A percentile compares a stretch with the other conserved stretches of the same genome.
Evolutionary conservation across 2,329 filamentous ascomycete genomes (phyloP).

Genomic region (Cryphonectria radicalis): DNA sequence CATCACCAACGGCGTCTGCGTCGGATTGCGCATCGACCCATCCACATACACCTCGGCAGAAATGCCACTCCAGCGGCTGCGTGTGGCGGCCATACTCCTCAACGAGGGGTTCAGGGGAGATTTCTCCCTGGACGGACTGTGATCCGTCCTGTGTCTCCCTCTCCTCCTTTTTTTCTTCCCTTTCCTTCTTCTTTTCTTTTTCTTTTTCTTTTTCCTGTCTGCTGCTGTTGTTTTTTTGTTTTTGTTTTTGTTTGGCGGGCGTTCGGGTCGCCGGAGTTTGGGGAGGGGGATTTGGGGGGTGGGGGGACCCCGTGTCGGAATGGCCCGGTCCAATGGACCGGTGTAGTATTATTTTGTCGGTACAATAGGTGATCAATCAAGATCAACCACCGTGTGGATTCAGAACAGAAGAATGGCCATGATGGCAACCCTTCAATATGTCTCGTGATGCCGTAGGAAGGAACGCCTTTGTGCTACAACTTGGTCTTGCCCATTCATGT

Average conservation of each 20-base stretch:
- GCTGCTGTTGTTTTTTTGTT: not conserved
- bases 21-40: conserved; percentile 58
- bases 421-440: not conserved
- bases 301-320: not conserved
- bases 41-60: conserved; percentile 54
- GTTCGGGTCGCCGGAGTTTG: not conserved
- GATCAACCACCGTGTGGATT: not conserved
- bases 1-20: conserved; percentile 72
- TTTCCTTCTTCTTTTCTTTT: not conserved
- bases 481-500: not conserved
- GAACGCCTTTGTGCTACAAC: not conserved
- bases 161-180: not conserved
- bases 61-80: conserved; percentile 62
- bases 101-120: conserved; percentile 69
- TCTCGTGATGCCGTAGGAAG: not conserved
- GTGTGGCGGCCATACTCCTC: conserved; percentile 68
- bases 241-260: conserved; percentile 1
- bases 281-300: too few relatives aligned
- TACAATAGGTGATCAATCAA: not conserved
- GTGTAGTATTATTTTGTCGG: not conserved
- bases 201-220: not conserved
- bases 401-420: not conserved
- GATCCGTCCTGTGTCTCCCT: conserved; percentile 19
- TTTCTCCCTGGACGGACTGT: conserved; percentile 53
- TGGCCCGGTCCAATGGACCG: not conserved